Conservation (phyloP, 768 basidiomycete genomes). For the Asterophora parasitica region DNA sequence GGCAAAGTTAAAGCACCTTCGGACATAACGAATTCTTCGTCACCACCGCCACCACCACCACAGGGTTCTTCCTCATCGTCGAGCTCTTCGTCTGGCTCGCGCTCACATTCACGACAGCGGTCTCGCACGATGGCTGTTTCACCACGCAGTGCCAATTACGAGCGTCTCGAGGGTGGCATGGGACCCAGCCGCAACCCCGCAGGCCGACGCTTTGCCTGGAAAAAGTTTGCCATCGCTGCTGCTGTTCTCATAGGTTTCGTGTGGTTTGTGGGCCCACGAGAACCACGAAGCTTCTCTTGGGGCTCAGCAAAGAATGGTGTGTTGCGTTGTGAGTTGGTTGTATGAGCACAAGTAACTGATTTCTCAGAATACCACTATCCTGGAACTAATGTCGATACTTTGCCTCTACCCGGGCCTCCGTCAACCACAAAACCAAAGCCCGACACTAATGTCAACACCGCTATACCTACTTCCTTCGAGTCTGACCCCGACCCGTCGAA, state of each 20-base stretch:
- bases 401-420: neutral
- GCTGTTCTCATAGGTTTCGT: constrained; percentile 52
- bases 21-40: neutral
- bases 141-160: constrained; percentile 45
- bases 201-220: constrained; percentile 46
- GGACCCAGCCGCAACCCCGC: constrained; percentile 36
- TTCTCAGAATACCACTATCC: neutral
- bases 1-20: too few species aligned
- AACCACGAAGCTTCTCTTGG: constrained; percentile 20
- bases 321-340: too few species aligned
- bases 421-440: constrained; percentile 3
- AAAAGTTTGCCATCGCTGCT: constrained; percentile 60
- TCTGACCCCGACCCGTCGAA: constrained; percentile 69
- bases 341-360: neutral
- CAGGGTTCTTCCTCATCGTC: constrained; percentile 5
- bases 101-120: constrained; percentile 1
- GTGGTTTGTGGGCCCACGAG: constrained; percentile 59
- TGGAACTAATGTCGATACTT: neutral
- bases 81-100: neutral
- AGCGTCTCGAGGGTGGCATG: constrained; percentile 58
- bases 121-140: constrained; percentile 19
- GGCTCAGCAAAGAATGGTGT: constrained; percentile 1
- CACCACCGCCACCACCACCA: neutral
- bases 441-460: neutral
- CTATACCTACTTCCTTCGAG: constrained; percentile 45